A percentile compares a stretch with the other conserved stretches of the same genome.
phyloP scores from a whole-genome alignment of 257 asterid genomes.

The Rehmannia glutinosa region DNA sequence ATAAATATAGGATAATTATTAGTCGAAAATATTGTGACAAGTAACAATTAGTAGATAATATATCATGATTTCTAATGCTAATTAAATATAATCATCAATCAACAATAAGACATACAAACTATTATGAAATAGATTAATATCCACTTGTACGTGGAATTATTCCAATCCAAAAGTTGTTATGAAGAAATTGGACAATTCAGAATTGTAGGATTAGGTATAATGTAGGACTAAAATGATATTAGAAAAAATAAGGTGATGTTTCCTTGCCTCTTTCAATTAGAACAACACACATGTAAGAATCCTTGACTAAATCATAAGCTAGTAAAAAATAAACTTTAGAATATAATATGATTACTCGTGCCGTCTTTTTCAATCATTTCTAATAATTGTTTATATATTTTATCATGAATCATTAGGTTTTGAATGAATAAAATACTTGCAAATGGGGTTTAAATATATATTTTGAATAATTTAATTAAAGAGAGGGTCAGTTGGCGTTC shows the following conservation, averaged over 20 bases:
- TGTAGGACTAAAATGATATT: neutral
- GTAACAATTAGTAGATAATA: too few relatives aligned
- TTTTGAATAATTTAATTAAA: neutral
- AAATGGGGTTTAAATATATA: neutral
- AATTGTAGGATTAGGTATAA: conserved; percentile 9
- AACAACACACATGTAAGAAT: conserved; percentile 7
- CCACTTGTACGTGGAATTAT: too few relatives aligned
- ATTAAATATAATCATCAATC: neutral
- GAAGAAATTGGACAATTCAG: too few relatives aligned
- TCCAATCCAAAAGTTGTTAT: too few relatives aligned
- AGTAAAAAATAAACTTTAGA: neutral
- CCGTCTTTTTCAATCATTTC: conserved; percentile 9
- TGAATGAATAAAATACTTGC: conserved; percentile 15
- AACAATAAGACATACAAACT: neutral
- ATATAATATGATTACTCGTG: neutral
- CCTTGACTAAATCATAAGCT: conserved; percentile 18
- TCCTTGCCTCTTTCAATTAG: neutral
- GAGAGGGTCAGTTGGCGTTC: neutral
- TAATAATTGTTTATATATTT: neutral
- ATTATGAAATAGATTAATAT: too few relatives aligned
- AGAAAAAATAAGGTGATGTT: conserved; percentile 12
- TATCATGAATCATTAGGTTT: neutral
- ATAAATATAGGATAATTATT: too few relatives aligned
- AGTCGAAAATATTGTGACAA: too few relatives aligned
- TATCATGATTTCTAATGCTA: too few relatives aligned